Percentiles rank a stretch among this genome's conserved stretches.
Evolutionary conservation across 768 basidiomycete genomes (phyloP).

Genomic region (Boletus tomentosulus): DNA sequence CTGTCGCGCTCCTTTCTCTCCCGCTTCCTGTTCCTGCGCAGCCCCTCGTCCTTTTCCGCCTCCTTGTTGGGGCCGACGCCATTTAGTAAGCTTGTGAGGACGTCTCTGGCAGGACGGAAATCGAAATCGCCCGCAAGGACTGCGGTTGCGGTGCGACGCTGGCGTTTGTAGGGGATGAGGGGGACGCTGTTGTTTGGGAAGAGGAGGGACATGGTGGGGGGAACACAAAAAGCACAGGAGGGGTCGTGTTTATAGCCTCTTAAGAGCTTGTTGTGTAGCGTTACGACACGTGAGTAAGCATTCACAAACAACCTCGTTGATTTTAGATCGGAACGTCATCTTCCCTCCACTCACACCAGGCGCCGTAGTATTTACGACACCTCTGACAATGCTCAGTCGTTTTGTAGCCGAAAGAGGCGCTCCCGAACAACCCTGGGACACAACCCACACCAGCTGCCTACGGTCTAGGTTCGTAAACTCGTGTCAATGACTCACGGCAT

Average conservation of each 20-base stretch:
- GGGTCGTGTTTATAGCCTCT: constrained; percentile 34
- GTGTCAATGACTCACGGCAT: constrained; percentile 21
- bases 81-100: constrained; percentile 74
- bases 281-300: constrained; percentile 37
- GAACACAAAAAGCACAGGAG: constrained; percentile 25
- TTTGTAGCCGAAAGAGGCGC: not conserved
- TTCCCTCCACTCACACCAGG: not conserved
- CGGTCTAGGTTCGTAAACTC: constrained; percentile 13
- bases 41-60: constrained; percentile 59
- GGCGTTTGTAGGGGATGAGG: constrained; percentile 31
- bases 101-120: constrained; percentile 61
- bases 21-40: constrained; percentile 50
- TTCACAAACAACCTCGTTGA: constrained; percentile 34
- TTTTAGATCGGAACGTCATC: constrained; percentile 26
- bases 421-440: not conserved
- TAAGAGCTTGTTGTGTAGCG: constrained; percentile 31
- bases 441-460: not conserved
- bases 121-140: constrained; percentile 78
- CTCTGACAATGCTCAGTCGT: no score
- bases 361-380: not conserved
- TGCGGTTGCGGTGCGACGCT: constrained; percentile 64
- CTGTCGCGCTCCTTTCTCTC: constrained; percentile 46
- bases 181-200: constrained; percentile 6
- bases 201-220: constrained; percentile 23
- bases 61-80: constrained; percentile 64